Evolutionary conservation across 805 yeast species (phyloP).

Genomic region (Cyberlindnera misumaiensis): DNA sequence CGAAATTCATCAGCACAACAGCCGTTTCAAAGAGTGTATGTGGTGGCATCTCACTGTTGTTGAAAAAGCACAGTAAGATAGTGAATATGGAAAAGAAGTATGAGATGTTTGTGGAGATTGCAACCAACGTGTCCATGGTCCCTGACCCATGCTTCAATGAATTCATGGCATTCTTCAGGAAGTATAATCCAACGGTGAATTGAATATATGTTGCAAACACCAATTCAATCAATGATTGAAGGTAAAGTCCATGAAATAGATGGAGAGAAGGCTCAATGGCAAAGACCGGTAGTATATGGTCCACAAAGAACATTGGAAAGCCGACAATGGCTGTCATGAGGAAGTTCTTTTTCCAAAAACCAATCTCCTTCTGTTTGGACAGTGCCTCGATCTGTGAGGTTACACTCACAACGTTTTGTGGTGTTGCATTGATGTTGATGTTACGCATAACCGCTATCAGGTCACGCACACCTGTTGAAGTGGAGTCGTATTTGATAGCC

Average conservation of each 20-base stretch:
- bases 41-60: conserved; percentile 44
- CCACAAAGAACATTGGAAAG: conserved; percentile 47
- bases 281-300: conserved; percentile 42
- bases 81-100: conserved; percentile 67
- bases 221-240: conserved; percentile 58
- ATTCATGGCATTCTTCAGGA: conserved; percentile 56
- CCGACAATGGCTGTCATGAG: conserved; percentile 49
- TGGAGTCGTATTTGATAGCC: conserved; percentile 43
- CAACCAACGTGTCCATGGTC: conserved; percentile 90
- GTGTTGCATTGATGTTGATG: conserved; percentile 47
- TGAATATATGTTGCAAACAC: conserved; percentile 53
- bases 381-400: conserved; percentile 64
- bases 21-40: conserved; percentile 79
- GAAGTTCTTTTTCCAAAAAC: conserved; percentile 59
- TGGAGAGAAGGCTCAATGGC: conserved; percentile 24
- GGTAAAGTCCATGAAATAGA: conserved; percentile 48
- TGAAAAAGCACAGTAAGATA: conserved; percentile 41
- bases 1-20: conserved; percentile 76
- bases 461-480: conserved; percentile 53
- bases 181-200: conserved; percentile 54
- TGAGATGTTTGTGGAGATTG: conserved; percentile 74
- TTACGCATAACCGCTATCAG: conserved; percentile 48
- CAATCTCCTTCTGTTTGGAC: conserved; percentile 63
- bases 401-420: conserved; percentile 43
- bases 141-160: conserved; percentile 66